Conservation (phyloP, 345 rosid species). For the Cochlearia excelsa region DNA sequence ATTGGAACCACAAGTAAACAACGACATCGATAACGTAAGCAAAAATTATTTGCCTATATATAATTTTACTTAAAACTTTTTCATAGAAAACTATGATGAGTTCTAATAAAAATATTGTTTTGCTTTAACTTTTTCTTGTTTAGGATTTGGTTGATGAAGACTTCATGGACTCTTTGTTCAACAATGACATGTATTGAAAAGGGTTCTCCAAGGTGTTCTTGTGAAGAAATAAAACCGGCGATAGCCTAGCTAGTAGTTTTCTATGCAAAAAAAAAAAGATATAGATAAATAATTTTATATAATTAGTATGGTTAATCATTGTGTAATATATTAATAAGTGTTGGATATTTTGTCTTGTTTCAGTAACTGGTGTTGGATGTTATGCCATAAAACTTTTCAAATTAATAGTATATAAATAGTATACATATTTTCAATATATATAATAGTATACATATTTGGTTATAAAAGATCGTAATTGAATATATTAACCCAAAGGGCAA, state of each 20-base stretch:
- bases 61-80: neutral
- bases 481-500: too few species aligned
- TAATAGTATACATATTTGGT: too few species aligned
- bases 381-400: slow-evolving; percentile 13
- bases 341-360: slow-evolving; percentile 13
- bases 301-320: slow-evolving; percentile 12
- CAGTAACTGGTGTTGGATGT: neutral
- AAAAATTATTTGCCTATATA: neutral
- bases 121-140: neutral
- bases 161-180: slow-evolving; percentile 27
- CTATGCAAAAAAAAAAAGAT: neutral
- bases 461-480: too few species aligned
- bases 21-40: too few species aligned
- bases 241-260: neutral
- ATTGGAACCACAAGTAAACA: slow-evolving; percentile 22
- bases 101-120: neutral
- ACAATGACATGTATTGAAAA: slow-evolving; percentile 27
- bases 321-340: slow-evolving; percentile 9
- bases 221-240: slow-evolving; percentile 2
- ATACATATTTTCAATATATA: neutral
- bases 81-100: neutral
- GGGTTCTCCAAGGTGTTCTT: slow-evolving; percentile 13
- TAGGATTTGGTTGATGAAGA: slow-evolving; percentile 27
- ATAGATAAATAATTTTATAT: neutral
- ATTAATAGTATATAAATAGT: too few species aligned